phyloP scores from a whole-genome alignment of 164 flowering plant genomes.

The Saururus chinensis region DNA sequence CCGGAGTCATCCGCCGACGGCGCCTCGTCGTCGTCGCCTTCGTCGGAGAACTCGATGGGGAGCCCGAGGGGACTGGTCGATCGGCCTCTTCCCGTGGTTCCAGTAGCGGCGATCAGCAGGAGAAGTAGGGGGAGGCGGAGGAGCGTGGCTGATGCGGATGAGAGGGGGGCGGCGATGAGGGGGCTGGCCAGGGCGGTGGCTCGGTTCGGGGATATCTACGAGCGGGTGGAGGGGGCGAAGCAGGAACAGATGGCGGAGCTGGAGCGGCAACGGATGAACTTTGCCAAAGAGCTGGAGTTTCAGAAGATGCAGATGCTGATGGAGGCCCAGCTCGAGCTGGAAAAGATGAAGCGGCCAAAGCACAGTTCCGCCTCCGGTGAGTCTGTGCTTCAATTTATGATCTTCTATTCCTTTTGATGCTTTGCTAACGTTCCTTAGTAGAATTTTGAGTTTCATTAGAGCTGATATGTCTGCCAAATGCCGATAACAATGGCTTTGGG shows the following conservation, averaged over 20 bases:
- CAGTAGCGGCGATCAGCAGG: neutral
- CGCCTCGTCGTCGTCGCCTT: neutral
- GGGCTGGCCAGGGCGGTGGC: conserved; percentile 44
- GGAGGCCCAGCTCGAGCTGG: conserved; percentile 47
- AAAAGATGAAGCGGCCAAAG: conserved; percentile 35
- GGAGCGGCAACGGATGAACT: conserved; percentile 55
- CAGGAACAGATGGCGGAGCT: conserved; percentile 47
- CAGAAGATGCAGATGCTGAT: conserved; percentile 47
- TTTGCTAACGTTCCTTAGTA: too few species aligned
- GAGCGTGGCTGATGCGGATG: neutral
- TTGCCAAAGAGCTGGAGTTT: conserved; percentile 47
- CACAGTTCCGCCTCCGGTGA: conserved; percentile 17
- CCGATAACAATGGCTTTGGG: too few species aligned
- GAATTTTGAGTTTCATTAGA: too few species aligned
- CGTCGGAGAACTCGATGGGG: conserved; percentile 22
- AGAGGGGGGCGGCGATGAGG: conserved; percentile 15
- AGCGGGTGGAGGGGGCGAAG: conserved; percentile 41
- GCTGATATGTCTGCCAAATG: too few species aligned
- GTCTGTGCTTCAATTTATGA: neutral
- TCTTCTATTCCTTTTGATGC: too few species aligned
- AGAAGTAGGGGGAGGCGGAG: neutral
- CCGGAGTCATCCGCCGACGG: too few species aligned
- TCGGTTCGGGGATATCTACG: conserved; percentile 44
- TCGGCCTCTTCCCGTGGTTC: too few species aligned
- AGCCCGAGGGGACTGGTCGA: conserved; percentile 1